These are phyloP conservation scores for Colletotrichum echinochloae DNA, from an alignment of 2,329 filamentous ascomycete genomes.

Conservation along the genomic window DNA sequence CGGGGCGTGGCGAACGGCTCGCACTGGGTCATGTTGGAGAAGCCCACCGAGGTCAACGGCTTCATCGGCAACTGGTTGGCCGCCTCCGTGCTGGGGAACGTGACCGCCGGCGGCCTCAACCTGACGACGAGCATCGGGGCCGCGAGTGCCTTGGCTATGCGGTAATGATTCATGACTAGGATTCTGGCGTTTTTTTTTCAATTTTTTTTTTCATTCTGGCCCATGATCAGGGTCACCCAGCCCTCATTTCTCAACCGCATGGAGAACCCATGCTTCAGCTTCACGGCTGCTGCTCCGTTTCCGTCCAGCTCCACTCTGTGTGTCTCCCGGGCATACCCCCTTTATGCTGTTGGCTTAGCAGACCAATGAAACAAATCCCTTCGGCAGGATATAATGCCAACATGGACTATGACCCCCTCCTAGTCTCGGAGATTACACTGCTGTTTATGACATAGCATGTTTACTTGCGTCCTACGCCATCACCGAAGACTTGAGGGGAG, in stretches of 20 bases:
- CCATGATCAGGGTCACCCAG: too few species aligned
- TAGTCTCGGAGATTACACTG: too few species aligned
- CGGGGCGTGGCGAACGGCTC: slow-evolving; percentile 69
- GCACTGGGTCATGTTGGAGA: slow-evolving; percentile 84
- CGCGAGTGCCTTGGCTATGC: background rate
- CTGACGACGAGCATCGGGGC: slow-evolving; percentile 3
- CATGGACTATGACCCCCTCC: background rate
- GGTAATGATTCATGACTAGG: background rate
- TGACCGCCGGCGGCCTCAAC: slow-evolving; percentile 20
- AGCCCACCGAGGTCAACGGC: slow-evolving; percentile 72
- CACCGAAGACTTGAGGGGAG: background rate
- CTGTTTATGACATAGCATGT: too few species aligned
- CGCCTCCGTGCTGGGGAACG: slow-evolving; percentile 20
- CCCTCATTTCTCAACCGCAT: too few species aligned
- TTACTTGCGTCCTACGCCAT: background rate
- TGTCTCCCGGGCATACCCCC: background rate
- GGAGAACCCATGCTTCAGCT: background rate
- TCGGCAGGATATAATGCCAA: background rate
- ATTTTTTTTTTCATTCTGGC: too few species aligned
- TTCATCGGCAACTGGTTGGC: slow-evolving; percentile 25
- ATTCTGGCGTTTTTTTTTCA: too few species aligned
- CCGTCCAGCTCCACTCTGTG: background rate
- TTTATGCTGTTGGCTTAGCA: background rate
- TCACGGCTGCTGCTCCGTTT: background rate
- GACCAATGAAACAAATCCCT: background rate